A percentile compares a stretch with the other conserved stretches of the same genome.
These are phyloP conservation scores for Daedalea quercina DNA, from an alignment of 768 basidiomycete genomes.

Conservation along the genomic window DNA sequence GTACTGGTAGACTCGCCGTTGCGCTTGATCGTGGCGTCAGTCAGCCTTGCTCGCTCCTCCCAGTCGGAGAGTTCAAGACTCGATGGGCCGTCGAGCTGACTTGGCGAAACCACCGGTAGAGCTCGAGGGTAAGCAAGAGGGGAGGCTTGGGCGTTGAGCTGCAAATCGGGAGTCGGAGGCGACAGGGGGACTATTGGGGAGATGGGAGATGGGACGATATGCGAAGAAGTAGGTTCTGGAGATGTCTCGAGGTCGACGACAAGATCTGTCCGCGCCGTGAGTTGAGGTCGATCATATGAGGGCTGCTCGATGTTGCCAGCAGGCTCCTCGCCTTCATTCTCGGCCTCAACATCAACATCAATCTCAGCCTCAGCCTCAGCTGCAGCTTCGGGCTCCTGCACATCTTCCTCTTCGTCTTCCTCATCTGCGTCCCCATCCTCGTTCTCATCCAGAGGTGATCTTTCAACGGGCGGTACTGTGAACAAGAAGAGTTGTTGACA, in stretches of 20 bases:
- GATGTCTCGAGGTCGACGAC: slow-evolving; percentile 59
- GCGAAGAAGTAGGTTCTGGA: slow-evolving; percentile 39
- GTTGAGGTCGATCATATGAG: neutral
- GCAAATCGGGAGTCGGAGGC: slow-evolving; percentile 34
- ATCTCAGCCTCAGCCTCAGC: too few species aligned
- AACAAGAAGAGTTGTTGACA: slow-evolving; percentile 7
- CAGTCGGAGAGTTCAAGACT: slow-evolving; percentile 20
- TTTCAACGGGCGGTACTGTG: slow-evolving; percentile 43
- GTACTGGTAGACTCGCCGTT: slow-evolving; percentile 49
- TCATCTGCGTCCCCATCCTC: slow-evolving; percentile 42
- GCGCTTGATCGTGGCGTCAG: slow-evolving; percentile 42
- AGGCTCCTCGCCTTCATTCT: slow-evolving; percentile 6
- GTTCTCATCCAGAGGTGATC: slow-evolving; percentile 55
- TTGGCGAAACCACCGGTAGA: slow-evolving; percentile 56
- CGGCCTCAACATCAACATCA: slow-evolving; percentile 3
- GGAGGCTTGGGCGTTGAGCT: slow-evolving; percentile 40
- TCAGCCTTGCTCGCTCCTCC: slow-evolving; percentile 22
- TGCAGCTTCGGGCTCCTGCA: slow-evolving; percentile 34
- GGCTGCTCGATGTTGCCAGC: slow-evolving; percentile 1
- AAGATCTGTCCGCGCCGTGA: neutral
- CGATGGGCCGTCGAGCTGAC: slow-evolving; percentile 52
- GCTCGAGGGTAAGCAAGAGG: slow-evolving; percentile 49
- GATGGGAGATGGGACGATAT: slow-evolving; percentile 43
- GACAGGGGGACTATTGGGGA: slow-evolving; percentile 38
- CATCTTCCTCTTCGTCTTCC: slow-evolving; percentile 30